These are phyloP conservation scores for Geotrichum australiense DNA, from an alignment of 1,139 yeast species.

Conservation along the genomic window DNA sequence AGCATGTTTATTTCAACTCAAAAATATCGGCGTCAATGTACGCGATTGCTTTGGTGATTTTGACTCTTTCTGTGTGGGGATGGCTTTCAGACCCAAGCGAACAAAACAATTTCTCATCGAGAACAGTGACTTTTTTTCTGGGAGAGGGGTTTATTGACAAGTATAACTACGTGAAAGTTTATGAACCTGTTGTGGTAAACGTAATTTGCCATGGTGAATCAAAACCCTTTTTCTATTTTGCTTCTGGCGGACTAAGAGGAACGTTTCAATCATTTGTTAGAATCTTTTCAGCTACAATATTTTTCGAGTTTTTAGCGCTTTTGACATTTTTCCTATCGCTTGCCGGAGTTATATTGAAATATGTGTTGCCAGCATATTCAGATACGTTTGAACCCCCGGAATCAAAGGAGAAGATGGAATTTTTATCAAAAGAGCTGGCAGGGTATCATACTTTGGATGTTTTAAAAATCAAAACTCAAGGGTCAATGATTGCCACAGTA, in stretches of 20 bases:
- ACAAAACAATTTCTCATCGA: conserved; percentile 9
- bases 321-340: conserved; percentile 38
- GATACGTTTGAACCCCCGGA: conserved; percentile 18
- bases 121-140: conserved; percentile 12
- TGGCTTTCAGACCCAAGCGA: conserved; percentile 6
- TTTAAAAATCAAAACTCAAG: conserved; percentile 45
- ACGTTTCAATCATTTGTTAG: conserved; percentile 8
- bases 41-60: conserved; percentile 1
- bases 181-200: conserved; percentile 15
- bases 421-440: conserved; percentile 47
- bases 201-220: neutral
- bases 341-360: conserved; percentile 35
- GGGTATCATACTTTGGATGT: conserved; percentile 59
- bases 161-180: conserved; percentile 5
- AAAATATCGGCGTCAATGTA: conserved; percentile 12
- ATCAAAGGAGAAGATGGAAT: conserved; percentile 23
- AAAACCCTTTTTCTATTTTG: neutral
- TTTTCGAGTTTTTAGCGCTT: conserved; percentile 41
- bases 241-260: conserved; percentile 4
- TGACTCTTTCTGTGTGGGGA: conserved; percentile 10
- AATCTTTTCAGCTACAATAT: conserved; percentile 23
- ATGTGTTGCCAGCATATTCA: conserved; percentile 23
- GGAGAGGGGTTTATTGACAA: neutral
- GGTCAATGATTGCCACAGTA: conserved; percentile 56
- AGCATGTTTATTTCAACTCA: conserved; percentile 13